These are phyloP conservation scores for Magnaporthiopsis rhizophila DNA, from an alignment of 2,329 filamentous ascomycete species.

Conservation along the genomic window DNA sequence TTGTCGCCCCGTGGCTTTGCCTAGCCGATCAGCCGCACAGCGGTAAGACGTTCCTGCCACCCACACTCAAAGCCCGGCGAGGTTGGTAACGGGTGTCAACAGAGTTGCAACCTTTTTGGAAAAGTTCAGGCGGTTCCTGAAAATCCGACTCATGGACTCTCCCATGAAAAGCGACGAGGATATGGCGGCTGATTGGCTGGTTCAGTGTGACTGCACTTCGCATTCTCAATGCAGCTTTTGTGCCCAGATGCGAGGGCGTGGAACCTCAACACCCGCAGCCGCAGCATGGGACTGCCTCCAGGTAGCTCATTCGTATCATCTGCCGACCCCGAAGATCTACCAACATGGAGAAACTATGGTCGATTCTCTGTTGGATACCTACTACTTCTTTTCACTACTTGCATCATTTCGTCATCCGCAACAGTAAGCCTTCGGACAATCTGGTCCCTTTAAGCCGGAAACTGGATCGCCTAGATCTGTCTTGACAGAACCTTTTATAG, in stretches of 20 bases:
- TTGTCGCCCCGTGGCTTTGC: background rate
- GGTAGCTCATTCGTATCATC: background rate
- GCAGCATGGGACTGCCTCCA: background rate
- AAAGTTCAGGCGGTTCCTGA: background rate
- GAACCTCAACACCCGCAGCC: background rate
- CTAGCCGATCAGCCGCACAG: background rate
- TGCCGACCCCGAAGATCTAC: background rate
- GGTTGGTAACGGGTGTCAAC: background rate
- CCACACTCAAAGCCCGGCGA: background rate
- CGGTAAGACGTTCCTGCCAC: background rate
- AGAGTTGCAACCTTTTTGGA: background rate
- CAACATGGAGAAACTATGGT: background rate
- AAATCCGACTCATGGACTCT: background rate
- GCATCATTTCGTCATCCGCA: background rate
- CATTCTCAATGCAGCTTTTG: background rate
- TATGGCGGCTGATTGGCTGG: background rate
- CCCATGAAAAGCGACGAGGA: background rate
- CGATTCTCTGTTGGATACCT: background rate
- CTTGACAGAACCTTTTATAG: background rate
- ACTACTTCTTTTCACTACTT: background rate
- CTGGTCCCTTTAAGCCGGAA: background rate
- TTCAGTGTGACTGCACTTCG: background rate
- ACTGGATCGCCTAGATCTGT: background rate
- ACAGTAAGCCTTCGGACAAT: background rate
- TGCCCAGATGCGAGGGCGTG: background rate